A percentile compares a stretch with the other conserved stretches of the same genome.
Evolutionary conservation across 257 asterid species (phyloP).

Genomic region (Solanum dulcamara): DNA sequence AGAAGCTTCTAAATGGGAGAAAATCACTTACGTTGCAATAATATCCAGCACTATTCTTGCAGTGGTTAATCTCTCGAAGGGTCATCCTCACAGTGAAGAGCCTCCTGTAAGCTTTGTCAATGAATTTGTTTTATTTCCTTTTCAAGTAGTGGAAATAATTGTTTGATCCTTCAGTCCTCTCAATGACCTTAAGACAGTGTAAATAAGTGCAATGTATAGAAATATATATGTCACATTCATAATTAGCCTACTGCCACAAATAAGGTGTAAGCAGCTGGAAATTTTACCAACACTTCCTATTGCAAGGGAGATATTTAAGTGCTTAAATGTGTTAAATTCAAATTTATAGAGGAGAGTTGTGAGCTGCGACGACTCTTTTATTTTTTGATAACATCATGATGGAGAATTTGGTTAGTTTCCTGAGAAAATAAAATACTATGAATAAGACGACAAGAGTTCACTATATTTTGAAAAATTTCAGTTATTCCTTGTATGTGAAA

Average conservation of each 20-base stretch:
- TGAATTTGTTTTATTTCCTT: neutral
- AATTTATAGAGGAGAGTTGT: neutral
- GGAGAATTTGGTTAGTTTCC: neutral
- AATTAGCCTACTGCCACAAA: neutral
- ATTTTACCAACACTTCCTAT: neutral
- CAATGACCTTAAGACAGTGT: neutral
- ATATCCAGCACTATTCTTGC: slow-evolving; percentile 39
- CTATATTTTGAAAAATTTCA: neutral
- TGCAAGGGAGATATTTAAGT: neutral
- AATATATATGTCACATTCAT: neutral
- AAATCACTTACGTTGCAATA: slow-evolving; percentile 49
- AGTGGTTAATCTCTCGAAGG: slow-evolving; percentile 46
- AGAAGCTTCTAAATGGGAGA: slow-evolving; percentile 92
- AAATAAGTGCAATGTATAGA: neutral
- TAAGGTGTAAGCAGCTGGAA: neutral
- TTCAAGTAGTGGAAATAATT: neutral
- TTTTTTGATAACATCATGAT: neutral
- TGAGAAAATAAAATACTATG: neutral
- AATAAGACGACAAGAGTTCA: neutral
- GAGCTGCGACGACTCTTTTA: neutral
- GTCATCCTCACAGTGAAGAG: slow-evolving; percentile 59
- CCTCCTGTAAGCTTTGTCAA: slow-evolving; percentile 54
- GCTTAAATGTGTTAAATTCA: neutral
- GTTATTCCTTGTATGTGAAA: neutral
- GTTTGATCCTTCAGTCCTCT: neutral